Base-by-base conservation (phyloP, 2,329 filamentous ascomycete species). In the Alternaria rosae region DNA sequence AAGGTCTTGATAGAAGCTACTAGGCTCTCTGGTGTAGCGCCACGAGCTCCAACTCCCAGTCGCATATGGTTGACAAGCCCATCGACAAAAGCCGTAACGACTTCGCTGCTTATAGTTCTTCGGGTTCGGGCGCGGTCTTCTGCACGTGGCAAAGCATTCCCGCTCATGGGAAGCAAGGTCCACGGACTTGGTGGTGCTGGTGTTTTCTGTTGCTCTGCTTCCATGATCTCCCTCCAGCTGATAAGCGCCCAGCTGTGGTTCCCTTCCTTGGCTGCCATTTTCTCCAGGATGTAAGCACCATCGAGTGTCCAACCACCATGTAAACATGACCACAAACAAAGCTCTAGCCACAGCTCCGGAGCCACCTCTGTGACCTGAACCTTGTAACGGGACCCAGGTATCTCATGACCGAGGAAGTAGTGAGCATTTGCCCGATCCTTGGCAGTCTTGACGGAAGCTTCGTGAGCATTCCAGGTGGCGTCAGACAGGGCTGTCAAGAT, bases 51-150 rank as follows among this genome's bases (percentile, higher is more conserved):
- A 21, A 82, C 79, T 45, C 82, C 83, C 21, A 82, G 67, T 56
- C 80, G 81, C 43, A 84, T 71, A 12, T 73, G 69, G 61, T 83
- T 85, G 42, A 84, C 70, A 13, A 88, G 71, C 15, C 82, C 84
- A 67, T 87, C 85, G 28, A 87, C 77, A 42, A 88, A 82, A 6
- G 85, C 84, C 54, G 83, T 79, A 25, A 89, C 81, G 11, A 89
- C 82, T 74, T 90, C 88, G 43, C 81, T 80, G 69, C 86, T 89
- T 68, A 90, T 83, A 0, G 85, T 88, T 52, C 80, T 76, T 38
- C 76, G 74, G 10, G 82, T 79, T 41, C 71, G 69, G 10, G 67
- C 68, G 45, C 73, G 71, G 42, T 75, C 73, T 53, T 75, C 55
- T 17, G 63, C 57, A 23, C 69, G 69, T 21, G 68, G 62, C n/a